A percentile compares a stretch with the other conserved stretches of the same genome.
These are phyloP conservation scores for Centella asiatica DNA, from an alignment of 129 eudicot species.

Conservation along the genomic window DNA sequence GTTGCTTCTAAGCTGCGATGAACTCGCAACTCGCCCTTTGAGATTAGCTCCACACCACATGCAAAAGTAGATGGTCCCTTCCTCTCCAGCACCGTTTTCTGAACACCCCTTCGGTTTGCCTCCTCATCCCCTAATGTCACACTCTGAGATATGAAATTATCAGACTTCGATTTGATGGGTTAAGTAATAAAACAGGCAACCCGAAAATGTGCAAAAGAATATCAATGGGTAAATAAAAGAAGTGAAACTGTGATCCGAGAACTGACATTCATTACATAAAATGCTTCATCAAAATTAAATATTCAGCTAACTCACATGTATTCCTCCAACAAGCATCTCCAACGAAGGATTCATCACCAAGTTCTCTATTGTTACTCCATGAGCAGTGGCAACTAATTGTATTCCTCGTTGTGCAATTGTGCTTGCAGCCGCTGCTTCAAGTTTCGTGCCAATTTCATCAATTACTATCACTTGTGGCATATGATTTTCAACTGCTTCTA, in stretches of 20 bases:
- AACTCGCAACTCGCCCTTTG: slow-evolving; percentile 68
- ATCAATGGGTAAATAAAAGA: too few relatives aligned
- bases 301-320: slow-evolving; percentile 43
- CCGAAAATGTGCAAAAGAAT: too few relatives aligned
- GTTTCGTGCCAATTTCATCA: slow-evolving; percentile 97
- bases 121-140: slow-evolving; percentile 97
- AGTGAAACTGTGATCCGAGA: neutral
- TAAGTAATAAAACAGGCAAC: neutral
- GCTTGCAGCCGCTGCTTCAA: slow-evolving; percentile 97
- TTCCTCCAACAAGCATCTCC: slow-evolving; percentile 99
- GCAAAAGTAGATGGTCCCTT: slow-evolving; percentile 87
- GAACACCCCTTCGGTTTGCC: slow-evolving; percentile 94
- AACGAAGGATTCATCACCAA: slow-evolving; percentile 83
- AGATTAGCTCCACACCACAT: slow-evolving; percentile 88
- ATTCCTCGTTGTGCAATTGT: slow-evolving; percentile 98
- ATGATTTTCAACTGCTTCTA: slow-evolving; percentile 98
- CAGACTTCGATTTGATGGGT: neutral
- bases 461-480: slow-evolving; percentile 99
- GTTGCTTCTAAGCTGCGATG: slow-evolving; percentile 75
- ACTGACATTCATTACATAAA: neutral
- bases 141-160: slow-evolving; percentile 37
- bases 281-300: neutral
- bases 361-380: slow-evolving; percentile 91
- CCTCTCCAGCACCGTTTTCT: slow-evolving; percentile 82
- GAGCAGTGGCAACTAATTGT: slow-evolving; percentile 98